phyloP scores from a whole-genome alignment of 352 stramenopile genomes.

The Phytophthora pluvialis region DNA sequence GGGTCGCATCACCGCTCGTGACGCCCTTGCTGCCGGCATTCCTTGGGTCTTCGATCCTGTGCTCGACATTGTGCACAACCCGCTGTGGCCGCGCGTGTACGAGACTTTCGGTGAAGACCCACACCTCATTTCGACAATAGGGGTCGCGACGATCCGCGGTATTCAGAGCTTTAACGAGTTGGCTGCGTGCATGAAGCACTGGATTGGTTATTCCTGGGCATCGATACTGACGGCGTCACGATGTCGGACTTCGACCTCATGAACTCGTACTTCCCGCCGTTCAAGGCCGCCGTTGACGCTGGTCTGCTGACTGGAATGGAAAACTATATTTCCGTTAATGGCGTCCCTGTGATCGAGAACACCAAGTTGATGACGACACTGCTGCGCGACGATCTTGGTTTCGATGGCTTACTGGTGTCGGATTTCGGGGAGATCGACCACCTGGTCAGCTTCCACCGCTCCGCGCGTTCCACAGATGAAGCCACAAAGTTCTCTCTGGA shows the following conservation, averaged over 20 bases:
- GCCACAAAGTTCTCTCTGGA: slow-evolving; percentile 28
- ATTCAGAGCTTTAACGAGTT: slow-evolving; percentile 14
- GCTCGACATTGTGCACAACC: slow-evolving; percentile 14
- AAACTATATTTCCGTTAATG: slow-evolving; percentile 16
- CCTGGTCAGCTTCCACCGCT: slow-evolving; percentile 47
- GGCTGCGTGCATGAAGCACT: slow-evolving; percentile 19
- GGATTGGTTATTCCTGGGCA: slow-evolving; percentile 11
- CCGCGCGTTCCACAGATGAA: slow-evolving; percentile 7
- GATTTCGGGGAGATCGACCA: slow-evolving; percentile 91
- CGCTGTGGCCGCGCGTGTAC: slow-evolving; percentile 17
- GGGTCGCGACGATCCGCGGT: slow-evolving; percentile 10
- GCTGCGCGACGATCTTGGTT: slow-evolving; percentile 9
- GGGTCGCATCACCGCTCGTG: slow-evolving; percentile 9
- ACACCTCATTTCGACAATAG: slow-evolving; percentile 16
- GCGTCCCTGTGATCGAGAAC: slow-evolving; percentile 16
- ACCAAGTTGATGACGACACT: slow-evolving; percentile 14
- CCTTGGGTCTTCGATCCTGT: slow-evolving; percentile 17
- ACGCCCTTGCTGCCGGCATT: slow-evolving; percentile 10
- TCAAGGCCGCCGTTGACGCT: slow-evolving; percentile 18
- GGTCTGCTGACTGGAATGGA: slow-evolving; percentile 14
- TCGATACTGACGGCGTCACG: slow-evolving; percentile 3
- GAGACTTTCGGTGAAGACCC: slow-evolving; percentile 19
- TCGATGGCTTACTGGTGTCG: slow-evolving; percentile 53
- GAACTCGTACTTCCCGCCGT: slow-evolving; percentile 20
- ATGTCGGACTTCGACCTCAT: slow-evolving; percentile 15